These are phyloP conservation scores for Coemansia sp. DNA, from an alignment of 192 early-diverging fungal genomes.

Conservation along the genomic window DNA sequence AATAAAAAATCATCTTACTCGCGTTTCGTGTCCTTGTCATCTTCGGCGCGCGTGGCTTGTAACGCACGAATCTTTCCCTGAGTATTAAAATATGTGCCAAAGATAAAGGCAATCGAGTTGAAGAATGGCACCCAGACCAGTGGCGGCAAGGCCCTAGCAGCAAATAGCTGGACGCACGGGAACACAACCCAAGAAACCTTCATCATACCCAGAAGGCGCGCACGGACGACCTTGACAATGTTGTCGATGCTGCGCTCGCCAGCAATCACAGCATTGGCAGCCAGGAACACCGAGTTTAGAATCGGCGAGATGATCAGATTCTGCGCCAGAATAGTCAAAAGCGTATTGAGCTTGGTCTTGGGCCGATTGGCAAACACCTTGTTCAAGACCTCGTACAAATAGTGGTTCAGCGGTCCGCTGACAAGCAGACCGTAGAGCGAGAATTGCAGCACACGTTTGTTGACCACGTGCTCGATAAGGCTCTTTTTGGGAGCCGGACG, in stretches of 20 bases:
- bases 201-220: constrained; percentile 69
- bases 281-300: constrained; percentile 82
- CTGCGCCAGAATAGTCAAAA: constrained; percentile 71
- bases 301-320: constrained; percentile 84
- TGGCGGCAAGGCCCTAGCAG: constrained; percentile 75
- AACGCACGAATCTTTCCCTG: constrained; percentile 64
- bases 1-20: constrained; percentile 19
- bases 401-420: constrained; percentile 81
- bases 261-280: constrained; percentile 79
- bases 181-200: constrained; percentile 83
- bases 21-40: constrained; percentile 31
- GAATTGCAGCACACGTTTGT: constrained; percentile 77
- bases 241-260: constrained; percentile 60
- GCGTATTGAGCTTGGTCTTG: constrained; percentile 58
- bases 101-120: constrained; percentile 77
- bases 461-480: constrained; percentile 39
- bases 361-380: constrained; percentile 71
- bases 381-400: constrained; percentile 73
- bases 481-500: constrained; percentile 19
- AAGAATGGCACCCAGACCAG: constrained; percentile 90
- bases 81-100: constrained; percentile 77
- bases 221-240: constrained; percentile 58
- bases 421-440: constrained; percentile 77
- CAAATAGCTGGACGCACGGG: constrained; percentile 74
- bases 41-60: constrained; percentile 41